These are phyloP conservation scores for Fraxinus ornus DNA, from an alignment of 305 asterid genomes.

Conservation along the genomic window DNA sequence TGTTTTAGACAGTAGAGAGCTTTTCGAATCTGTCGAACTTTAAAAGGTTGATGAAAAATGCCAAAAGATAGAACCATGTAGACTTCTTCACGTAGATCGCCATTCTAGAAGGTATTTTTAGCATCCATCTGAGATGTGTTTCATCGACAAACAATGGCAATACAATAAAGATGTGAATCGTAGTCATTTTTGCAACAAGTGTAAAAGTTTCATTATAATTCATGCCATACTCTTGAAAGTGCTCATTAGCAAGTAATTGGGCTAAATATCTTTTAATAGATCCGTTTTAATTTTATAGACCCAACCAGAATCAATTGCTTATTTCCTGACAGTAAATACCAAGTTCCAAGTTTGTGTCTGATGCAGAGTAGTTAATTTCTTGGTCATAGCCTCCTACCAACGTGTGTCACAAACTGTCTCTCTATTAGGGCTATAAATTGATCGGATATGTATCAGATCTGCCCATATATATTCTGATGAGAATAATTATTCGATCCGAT, in stretches of 20 bases:
- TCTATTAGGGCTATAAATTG: too few relatives aligned
- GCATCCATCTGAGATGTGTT: neutral
- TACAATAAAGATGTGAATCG: neutral
- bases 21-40: too few relatives aligned
- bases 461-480: too few relatives aligned
- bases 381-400: neutral
- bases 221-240: neutral
- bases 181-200: neutral
- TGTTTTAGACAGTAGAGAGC: too few relatives aligned
- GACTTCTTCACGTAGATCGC: too few relatives aligned
- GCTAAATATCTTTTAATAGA: too few relatives aligned
- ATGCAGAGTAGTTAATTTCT: neutral
- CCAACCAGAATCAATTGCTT: neutral
- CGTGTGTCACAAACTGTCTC: neutral
- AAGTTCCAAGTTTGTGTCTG: neutral
- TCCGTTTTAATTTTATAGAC: neutral
- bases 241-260: neutral
- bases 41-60: too few relatives aligned
- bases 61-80: too few relatives aligned
- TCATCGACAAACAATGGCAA: neutral
- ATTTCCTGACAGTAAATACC: neutral
- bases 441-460: too few relatives aligned
- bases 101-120: too few relatives aligned
- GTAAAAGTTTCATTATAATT: neutral
- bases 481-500: too few relatives aligned